These are phyloP conservation scores for Anaeromyces robustus DNA, from an alignment of 192 early-diverging fungal genomes.

Conservation along the genomic window DNA sequence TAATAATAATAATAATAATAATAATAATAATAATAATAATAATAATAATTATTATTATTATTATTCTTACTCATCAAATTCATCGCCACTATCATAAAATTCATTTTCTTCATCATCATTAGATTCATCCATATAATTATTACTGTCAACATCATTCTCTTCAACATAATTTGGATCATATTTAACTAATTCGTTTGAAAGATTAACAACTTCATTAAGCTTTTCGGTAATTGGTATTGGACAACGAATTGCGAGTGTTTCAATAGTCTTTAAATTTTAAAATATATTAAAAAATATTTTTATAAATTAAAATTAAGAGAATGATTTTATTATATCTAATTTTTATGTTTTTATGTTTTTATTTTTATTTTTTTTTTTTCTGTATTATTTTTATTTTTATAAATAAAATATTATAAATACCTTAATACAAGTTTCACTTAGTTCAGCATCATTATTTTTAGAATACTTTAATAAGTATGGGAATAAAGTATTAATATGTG, in stretches of 20 bases:
- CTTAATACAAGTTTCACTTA: background rate
- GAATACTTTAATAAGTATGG: background rate
- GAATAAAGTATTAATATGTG: conserved; percentile 24
- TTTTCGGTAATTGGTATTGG: conserved; percentile 54
- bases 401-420: too few relatives aligned
- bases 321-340: too few relatives aligned
- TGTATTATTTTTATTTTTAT: too few relatives aligned
- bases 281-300: background rate
- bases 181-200: conserved; percentile 49
- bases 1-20: too few relatives aligned
- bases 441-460: background rate
- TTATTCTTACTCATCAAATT: conserved; percentile 26
- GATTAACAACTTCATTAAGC: conserved; percentile 35
- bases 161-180: conserved; percentile 78
- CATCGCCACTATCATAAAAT: conserved; percentile 46
- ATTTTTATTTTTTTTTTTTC: too few relatives aligned
- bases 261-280: conserved; percentile 26
- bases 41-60: conserved; percentile 1
- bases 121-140: conserved; percentile 28
- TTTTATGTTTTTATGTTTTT: too few relatives aligned
- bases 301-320: too few relatives aligned
- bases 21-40: too few relatives aligned
- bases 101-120: conserved; percentile 37
- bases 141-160: conserved; percentile 51
- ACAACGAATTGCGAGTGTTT: conserved; percentile 60